Conservation (phyloP, 2,329 filamentous ascomycete species). For the Zymoseptoria pseudotritici region DNA sequence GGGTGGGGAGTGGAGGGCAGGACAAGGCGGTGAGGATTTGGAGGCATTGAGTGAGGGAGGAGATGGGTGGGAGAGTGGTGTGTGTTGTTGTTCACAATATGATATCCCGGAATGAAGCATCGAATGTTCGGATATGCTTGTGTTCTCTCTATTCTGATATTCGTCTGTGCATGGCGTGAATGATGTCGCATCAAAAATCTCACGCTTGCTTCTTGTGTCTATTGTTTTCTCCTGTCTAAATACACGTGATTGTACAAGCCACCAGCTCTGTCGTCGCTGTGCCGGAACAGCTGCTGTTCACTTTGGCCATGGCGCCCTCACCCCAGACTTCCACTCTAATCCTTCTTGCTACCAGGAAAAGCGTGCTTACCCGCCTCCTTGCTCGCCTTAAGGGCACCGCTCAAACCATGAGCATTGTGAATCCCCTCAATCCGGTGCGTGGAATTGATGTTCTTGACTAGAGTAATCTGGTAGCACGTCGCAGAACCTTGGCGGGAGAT, state of each 20-base stretch:
- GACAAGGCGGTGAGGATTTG: conserved; percentile 69
- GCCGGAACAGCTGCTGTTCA: too few species aligned
- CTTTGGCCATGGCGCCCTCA: too few species aligned
- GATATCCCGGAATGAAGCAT: not conserved
- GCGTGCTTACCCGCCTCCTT: conserved; percentile 30
- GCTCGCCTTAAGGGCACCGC: conserved; percentile 53
- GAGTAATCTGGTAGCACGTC: conserved; percentile 78
- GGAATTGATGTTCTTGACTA: conserved; percentile 86
- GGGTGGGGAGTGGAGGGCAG: conserved; percentile 84
- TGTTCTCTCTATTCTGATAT: too few species aligned
- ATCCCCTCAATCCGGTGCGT: conserved; percentile 75
- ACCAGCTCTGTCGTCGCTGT: not conserved
- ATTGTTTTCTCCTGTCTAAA: not conserved
- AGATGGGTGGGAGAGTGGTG: not conserved
- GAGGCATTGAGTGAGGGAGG: conserved; percentile 43
- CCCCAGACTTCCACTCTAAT: not conserved
- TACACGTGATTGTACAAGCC: not conserved
- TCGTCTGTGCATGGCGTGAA: too few species aligned
- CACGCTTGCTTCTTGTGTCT: not conserved
- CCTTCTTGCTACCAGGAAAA: conserved; percentile 25
- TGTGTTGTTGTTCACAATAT: not conserved
- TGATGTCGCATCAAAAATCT: not conserved
- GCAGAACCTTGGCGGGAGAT: conserved; percentile 74
- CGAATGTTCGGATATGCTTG: too few species aligned
- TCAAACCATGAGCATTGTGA: conserved; percentile 59